Evolutionary conservation across 176 grass and related monocot genomes (phyloP), one percentile per base, ranked within the genome.

Genomic region (Oryza glaberrima): DNA sequence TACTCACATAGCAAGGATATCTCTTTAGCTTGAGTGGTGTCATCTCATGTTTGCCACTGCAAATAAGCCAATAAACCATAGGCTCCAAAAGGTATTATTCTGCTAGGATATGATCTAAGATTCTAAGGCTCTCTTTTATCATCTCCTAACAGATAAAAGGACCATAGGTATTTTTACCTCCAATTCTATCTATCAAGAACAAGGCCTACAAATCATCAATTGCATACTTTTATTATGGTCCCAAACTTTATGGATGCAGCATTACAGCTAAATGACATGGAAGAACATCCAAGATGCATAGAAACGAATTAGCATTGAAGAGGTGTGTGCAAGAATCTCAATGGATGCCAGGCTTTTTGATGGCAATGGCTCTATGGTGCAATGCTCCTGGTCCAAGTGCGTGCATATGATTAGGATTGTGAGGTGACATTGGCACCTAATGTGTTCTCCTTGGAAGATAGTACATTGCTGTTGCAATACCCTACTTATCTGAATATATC

Each of bases 41-140:
- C 88, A 79, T 90, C 84, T 90, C 84, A 90, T 90, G 88, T 77
- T 83, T 78, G 84, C 80, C 88, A 86, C 74, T 73, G 79, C 69
- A 63, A 23, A 63, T 58, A 63, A 61, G 3, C 58, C 58, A 83
- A 51, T 66, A 74, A 74, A 26, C 77, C 84, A 70, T 88, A 75
- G 82, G 28, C 65, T 49, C 71, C 49, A 82, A 81, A 52, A 28
- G 54, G 48, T 25, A 78, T 79, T 90, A 83, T 90, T 83, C 75
- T 90, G 75, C 84, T 61, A 75, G 80, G 84, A 87, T 83, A 90
- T 79, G 88, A 79, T 78, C 84, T 74, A 79, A 23, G 61, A 2
- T 61, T 83, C 60, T 66, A 79, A 23, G 61, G 3, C 69, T 83
- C 60, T 66, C 58, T 83, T 77, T 49, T 67, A 67, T 28, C 80